Conservation (phyloP, 2,329 filamentous ascomycete species). For the Hymenoscyphus linearis region DNA sequence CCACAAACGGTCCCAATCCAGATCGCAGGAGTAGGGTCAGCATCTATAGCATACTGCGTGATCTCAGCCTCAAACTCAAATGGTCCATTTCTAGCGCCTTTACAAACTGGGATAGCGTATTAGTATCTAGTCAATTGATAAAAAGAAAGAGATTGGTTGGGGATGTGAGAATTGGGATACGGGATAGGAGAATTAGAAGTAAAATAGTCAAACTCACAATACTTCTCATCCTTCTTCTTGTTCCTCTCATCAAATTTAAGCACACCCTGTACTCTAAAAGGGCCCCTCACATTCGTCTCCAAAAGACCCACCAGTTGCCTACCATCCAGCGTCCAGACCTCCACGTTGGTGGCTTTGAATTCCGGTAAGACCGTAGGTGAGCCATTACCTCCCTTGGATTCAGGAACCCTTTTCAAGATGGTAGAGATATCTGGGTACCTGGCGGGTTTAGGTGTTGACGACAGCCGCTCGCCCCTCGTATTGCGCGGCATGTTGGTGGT, state of each 20-base stretch:
- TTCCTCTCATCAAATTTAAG: neutral
- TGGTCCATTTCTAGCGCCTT: conserved; percentile 1
- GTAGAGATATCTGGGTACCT: neutral
- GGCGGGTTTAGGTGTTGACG: neutral
- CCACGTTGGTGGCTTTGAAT: neutral
- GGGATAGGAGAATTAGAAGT: neutral
- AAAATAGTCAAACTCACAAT: neutral
- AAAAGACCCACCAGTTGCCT: neutral
- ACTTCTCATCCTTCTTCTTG: neutral
- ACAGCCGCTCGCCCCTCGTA: neutral
- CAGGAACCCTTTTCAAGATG: neutral
- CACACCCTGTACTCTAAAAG: neutral
- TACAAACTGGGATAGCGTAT: neutral
- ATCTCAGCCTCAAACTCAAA: conserved; percentile 6
- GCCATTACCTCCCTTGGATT: too few relatives aligned
- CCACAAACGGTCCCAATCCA: conserved; percentile 5
- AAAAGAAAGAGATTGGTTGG: neutral
- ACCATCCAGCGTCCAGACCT: conserved; percentile 4
- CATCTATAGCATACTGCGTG: conserved; percentile 1
- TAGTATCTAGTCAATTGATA: neutral
- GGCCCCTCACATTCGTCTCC: conserved; percentile 1
- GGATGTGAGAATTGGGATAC: neutral
- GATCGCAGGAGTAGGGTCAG: neutral
- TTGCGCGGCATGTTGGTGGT: neutral
- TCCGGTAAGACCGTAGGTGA: too few relatives aligned